Conservation (phyloP, 2,329 filamentous ascomycete genomes). For the Microdochium paspali region DNA sequence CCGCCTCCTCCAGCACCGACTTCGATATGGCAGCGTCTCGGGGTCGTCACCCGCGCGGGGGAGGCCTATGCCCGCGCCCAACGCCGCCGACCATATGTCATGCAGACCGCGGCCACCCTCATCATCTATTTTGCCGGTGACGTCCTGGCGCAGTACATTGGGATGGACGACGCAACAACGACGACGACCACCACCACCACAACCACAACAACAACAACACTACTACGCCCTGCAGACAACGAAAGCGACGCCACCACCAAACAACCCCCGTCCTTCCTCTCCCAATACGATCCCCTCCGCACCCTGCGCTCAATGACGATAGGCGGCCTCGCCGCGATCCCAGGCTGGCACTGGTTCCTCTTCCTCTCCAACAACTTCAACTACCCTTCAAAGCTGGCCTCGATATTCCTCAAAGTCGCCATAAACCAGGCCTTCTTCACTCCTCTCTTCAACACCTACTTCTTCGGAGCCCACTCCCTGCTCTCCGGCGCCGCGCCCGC, state of each 20-base stretch:
- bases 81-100: conserved; percentile 62
- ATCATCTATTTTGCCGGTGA: conserved; percentile 75
- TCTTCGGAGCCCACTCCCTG: conserved; percentile 71
- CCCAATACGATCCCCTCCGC: neutral
- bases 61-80: conserved; percentile 63
- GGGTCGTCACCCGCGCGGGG: conserved; percentile 42
- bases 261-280: neutral
- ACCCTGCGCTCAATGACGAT: neutral
- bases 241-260: neutral
- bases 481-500: conserved; percentile 56
- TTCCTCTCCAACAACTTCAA: conserved; percentile 79
- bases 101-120: conserved; percentile 67
- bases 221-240: neutral
- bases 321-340: neutral
- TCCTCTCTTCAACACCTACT: conserved; percentile 74
- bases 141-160: conserved; percentile 64
- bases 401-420: conserved; percentile 65
- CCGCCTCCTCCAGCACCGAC: conserved; percentile 18
- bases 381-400: conserved; percentile 62
- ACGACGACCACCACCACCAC: conserved; percentile 36
- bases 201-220: neutral
- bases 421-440: conserved; percentile 78
- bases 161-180: conserved; percentile 43
- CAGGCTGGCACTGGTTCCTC: conserved; percentile 49
- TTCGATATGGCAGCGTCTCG: conserved; percentile 44